phyloP scores from a whole-genome alignment of 1,284 basidiomycete species.

The Caloboletus firmus region DNA sequence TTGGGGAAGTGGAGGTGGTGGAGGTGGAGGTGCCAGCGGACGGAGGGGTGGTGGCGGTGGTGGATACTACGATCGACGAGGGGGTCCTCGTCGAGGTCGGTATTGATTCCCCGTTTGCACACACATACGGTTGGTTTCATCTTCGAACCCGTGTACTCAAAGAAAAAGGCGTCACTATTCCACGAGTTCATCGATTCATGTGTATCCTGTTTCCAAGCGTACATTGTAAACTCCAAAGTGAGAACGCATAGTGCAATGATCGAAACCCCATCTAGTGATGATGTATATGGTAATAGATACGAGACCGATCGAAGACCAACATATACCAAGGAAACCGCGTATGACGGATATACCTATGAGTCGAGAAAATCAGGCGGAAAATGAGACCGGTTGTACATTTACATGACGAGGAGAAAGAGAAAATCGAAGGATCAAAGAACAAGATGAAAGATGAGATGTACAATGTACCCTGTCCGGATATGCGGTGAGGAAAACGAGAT shows the following conservation, averaged over 20 bases:
- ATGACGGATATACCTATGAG: background rate
- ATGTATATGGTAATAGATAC: slow-evolving; percentile 8
- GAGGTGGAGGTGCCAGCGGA: slow-evolving; percentile 20
- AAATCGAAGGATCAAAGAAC: slow-evolving; percentile 6
- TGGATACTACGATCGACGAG: slow-evolving; percentile 30
- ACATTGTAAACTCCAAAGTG: background rate
- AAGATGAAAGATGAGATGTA: background rate
- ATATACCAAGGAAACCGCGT: slow-evolving; percentile 4
- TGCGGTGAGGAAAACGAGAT: background rate
- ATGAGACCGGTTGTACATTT: slow-evolving; percentile 1
- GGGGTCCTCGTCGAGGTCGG: slow-evolving; percentile 29
- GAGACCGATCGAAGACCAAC: slow-evolving; percentile 2
- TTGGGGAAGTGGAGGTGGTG: slow-evolving; percentile 28
- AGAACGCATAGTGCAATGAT: background rate
- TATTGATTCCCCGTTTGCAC: too few relatives aligned
- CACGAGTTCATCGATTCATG: slow-evolving; percentile 4
- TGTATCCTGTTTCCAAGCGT: background rate
- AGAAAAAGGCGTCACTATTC: background rate
- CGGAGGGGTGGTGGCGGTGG: slow-evolving; percentile 29
- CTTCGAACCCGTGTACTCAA: too few relatives aligned
- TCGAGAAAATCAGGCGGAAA: background rate
- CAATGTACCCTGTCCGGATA: background rate
- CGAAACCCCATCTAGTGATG: slow-evolving; percentile 15
- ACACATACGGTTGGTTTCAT: too few relatives aligned
- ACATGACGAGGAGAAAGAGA: slow-evolving; percentile 12